Base-by-base conservation (phyloP, 306 rosid genomes). In the Vigna nakashimae region DNA sequence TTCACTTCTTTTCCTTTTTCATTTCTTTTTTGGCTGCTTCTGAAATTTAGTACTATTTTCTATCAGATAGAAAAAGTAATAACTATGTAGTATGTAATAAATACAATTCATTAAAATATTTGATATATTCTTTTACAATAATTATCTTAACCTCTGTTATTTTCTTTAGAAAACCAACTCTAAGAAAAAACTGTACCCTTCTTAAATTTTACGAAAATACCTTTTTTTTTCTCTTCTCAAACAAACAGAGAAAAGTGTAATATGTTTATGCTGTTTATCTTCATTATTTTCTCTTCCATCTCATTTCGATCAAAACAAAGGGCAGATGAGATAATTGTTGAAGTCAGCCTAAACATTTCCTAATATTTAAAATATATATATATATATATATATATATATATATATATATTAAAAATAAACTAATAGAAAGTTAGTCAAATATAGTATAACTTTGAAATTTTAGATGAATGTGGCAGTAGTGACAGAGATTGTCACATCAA, bases 401-500 rank as follows among this genome's bases (percentile, higher is more conserved):
- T 18, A 18, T 18, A 20, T 20, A 20, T 20, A 48, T n/a, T 5
- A 11, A 38, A 38, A 17, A 18, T 2, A 51, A 70, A 4, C 18
- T 12, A 36, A 17, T 12, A 17, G 38, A 71, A 20, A 72, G 22
- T 6, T 42, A 55, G 11, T 18, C 11, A 65, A 65, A 65, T 11
- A 18, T 18, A 65, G 20, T 20, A 17, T 71, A 36, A 14, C 40
- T 38, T 18, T 36, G 4, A 38, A 3, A 18, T 34, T 11, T 12
- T 55, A 13, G 65, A 72, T 20, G 32, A 72, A 13, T 9, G 66
- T 73, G 26, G 77, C 42, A 24, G 65, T 7, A 6, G 49, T 71
- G 65, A 36, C 71, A 18, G 18, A 42, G 52, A 65, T 20, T 65
- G 71, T 40, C 52, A 20, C 34, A 65, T 65, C 71, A 65, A 65